Base-by-base conservation (phyloP, 1,139 yeast species). In the Groenewaldozyma sp. region DNA sequence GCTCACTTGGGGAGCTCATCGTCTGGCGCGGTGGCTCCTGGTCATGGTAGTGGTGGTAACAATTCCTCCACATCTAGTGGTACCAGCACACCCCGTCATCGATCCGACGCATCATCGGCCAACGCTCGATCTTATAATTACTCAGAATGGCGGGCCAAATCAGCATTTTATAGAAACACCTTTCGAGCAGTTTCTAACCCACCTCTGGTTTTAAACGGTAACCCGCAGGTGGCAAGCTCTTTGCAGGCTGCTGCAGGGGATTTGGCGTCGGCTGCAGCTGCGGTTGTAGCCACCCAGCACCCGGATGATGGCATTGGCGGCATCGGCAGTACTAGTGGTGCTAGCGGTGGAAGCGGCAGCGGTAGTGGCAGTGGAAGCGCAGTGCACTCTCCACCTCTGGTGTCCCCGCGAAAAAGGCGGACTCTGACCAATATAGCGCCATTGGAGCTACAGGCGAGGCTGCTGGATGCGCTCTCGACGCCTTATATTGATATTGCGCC, bases 401-500 rank as follows among this genome's bases (percentile, higher is more conserved):
- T 22, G 7, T 11, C 26, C 26, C 16, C 22, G n/a, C 16, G 27
- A 13, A 31, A 45, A 7, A 45, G 47, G 26, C 45, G 54, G 3
- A 49, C 54, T 6, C 40, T 45, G 33, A 47, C 55, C n/a, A 45
- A 46, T 27, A 34, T 46, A 6, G 41, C 50, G 9, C 44, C 56
- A 11, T 40, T 54, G 33, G 52, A 57, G 44, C 43, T 64, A 41
- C 55, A 64, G 49, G 52, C 64, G 40, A 54, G 55, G 34, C 45
- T 58, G 14, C 41, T 58, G 24, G 57, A 56, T 27, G 56, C 60
- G 9, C 45, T 58, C 26, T 55, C 60, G 2, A 50, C 53, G 16
- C 61, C 61, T 3, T 56, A 53, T 35, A 36, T 54, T 19, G 60
- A 55, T 37, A 37, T 37, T 10, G 36, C 40, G 4, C 40, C 40